Base-by-base conservation (phyloP, 2,329 filamentous ascomycete species). In the Aspergillus caelatus region DNA sequence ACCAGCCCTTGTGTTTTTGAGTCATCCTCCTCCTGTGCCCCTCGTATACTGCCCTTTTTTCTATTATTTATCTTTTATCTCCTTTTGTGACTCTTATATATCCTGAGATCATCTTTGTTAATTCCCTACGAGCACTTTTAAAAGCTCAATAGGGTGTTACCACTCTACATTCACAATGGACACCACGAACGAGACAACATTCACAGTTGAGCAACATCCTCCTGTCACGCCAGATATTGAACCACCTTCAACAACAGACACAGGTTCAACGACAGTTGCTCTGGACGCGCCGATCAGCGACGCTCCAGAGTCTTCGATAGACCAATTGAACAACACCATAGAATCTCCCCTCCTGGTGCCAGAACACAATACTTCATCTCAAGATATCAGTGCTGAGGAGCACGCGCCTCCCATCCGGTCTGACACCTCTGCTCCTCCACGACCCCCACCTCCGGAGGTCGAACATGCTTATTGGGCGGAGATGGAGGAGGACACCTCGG, bases 401-500 rank as follows among this genome's bases (percentile, higher is more conserved):
- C 28, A 52, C 4, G 52, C 41, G 32, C 55, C 68, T 10, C 30
- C 65, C 2, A 43, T 62, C 8, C 65, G 63, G n/a, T 34, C 64
- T 32, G 67, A 70, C 19, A 48, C 62, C 5, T 50, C 63, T 7
- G 46, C 68, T 41, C 65, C 66, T n/a, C 63, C 69, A 26, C 67
- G 72, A 30, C 64, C 65, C 5, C 63, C 70, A 23, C 62, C 67
- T 1, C 62, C 68, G n/a, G 69, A 71, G 34, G 56, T 72, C 3
- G 79, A 80, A 57, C 72, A 76, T 68, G 77, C 80, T 32, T 80
- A 80, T 58, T 87, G 85, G 85, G 82, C 82, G 14, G 81, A 83
- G 5, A 80, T 86, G 54, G 78, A 81, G 56, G 86, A 89, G 72
- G 87, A 89, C 68, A 80, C 75, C 8, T 85, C 84, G 0, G 72